These are phyloP conservation scores for Neopestalotiopsis rosae DNA, from an alignment of 2,329 filamentous ascomycete genomes.

Conservation along the genomic window DNA sequence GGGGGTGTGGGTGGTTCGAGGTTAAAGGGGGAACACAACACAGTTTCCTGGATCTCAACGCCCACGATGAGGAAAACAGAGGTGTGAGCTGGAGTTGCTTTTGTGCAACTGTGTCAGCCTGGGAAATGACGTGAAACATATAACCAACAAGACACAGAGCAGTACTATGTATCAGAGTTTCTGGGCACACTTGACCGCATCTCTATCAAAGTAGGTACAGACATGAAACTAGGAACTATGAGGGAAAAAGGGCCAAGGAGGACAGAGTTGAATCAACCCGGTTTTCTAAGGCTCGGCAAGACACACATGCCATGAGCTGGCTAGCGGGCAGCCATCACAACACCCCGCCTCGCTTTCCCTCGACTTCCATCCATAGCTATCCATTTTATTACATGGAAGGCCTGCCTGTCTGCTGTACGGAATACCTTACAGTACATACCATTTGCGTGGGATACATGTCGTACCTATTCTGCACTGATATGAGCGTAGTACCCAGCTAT, in stretches of 20 bases:
- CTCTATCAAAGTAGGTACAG: neutral
- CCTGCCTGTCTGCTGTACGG: no score
- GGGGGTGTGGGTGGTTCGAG: neutral
- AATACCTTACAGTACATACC: no score
- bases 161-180: neutral
- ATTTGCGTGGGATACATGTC: no score
- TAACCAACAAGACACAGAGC: neutral
- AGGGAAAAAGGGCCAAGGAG: neutral
- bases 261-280: neutral
- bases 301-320: conserved; percentile 2
- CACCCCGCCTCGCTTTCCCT: conserved; percentile 1
- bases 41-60: neutral
- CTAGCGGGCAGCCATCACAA: neutral
- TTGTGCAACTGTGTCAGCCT: neutral
- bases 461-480: no score
- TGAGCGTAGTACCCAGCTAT: no score
- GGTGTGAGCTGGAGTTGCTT: neutral
- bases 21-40: neutral
- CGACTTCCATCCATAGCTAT: neutral
- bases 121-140: conserved; percentile 3
- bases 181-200: neutral
- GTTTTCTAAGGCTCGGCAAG: neutral
- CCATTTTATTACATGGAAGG: no score
- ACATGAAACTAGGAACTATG: neutral
- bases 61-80: neutral